Conservation (phyloP, 768 basidiomycete species). For the Rhizopogon rudus region DNA sequence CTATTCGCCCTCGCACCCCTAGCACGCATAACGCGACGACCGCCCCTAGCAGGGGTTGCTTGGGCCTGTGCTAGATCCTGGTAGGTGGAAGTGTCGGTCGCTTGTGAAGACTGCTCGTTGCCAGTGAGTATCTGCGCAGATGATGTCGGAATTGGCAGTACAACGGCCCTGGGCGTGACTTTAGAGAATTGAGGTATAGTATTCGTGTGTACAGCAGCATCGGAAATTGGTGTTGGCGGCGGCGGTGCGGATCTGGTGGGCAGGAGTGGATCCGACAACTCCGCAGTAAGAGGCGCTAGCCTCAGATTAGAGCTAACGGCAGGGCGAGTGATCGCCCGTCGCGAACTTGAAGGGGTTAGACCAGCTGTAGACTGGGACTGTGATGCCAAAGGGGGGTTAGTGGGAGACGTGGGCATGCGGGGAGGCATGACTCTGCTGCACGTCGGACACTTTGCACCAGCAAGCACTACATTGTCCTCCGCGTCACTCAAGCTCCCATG, state of each 20-base stretch:
- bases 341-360: not conserved
- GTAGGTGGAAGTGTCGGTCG: not conserved
- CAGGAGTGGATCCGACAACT: not conserved
- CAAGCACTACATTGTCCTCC: not conserved
- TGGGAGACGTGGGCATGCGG: not conserved
- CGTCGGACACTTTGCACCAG: slow-evolving; percentile 1
- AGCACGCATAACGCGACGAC: not conserved
- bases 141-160: too few relatives aligned
- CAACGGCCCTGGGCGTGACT: too few relatives aligned
- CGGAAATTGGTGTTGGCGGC: not conserved
- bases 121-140: not conserved
- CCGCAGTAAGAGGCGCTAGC: slow-evolving; percentile 1
- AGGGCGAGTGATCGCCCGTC: slow-evolving; percentile 1
- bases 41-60: not conserved
- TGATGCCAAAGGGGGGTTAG: not conserved
- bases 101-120: not conserved
- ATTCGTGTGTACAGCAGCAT: not conserved
- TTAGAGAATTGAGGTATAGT: too few relatives aligned
- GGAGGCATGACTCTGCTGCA: slow-evolving; percentile 3
- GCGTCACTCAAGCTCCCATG: not conserved
- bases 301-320: slow-evolving; percentile 11
- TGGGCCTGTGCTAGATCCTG: not conserved
- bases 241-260: not conserved
- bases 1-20: not conserved
- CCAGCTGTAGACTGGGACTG: not conserved